These are phyloP conservation scores for Bromus sterilis DNA, from an alignment of 176 grass and related monocot species.

Conservation along the genomic window DNA sequence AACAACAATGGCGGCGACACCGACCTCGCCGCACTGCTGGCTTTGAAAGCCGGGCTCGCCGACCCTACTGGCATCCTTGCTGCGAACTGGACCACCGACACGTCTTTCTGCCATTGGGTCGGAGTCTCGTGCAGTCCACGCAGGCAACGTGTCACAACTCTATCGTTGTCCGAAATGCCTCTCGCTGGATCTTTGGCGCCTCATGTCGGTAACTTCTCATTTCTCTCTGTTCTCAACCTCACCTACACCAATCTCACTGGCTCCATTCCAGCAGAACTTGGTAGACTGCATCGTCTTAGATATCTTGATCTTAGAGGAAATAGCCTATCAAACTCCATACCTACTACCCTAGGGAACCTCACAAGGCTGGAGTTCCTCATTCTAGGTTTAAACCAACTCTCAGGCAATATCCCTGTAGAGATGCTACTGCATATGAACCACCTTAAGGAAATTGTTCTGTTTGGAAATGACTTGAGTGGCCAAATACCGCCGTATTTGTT, in stretches of 20 bases:
- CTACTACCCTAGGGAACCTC: too few species aligned
- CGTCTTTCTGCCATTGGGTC: neutral
- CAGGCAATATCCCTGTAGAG: neutral
- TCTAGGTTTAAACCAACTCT: too few species aligned
- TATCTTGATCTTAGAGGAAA: too few species aligned
- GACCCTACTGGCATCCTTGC: neutral
- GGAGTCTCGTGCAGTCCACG: neutral
- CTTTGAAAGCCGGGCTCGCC: neutral
- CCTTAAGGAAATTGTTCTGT: too few species aligned
- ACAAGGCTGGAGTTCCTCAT: rapidly evolving
- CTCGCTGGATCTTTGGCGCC: neutral
- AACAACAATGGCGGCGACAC: neutral
- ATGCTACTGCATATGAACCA: neutral
- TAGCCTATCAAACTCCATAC: too few species aligned
- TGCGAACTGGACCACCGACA: neutral
- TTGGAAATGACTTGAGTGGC: neutral
- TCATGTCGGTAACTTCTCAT: neutral
- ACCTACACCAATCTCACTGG: too few species aligned
- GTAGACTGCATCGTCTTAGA: too few species aligned
- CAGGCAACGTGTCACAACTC: neutral
- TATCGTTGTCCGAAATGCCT: neutral
- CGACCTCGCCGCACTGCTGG: neutral
- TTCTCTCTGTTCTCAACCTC: too few species aligned
- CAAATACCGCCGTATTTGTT: neutral
- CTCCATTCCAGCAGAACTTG: too few species aligned